Evolutionary conservation across 306 rosid genomes (phyloP).

Genomic region (Elaeagnus macrophylla): DNA sequence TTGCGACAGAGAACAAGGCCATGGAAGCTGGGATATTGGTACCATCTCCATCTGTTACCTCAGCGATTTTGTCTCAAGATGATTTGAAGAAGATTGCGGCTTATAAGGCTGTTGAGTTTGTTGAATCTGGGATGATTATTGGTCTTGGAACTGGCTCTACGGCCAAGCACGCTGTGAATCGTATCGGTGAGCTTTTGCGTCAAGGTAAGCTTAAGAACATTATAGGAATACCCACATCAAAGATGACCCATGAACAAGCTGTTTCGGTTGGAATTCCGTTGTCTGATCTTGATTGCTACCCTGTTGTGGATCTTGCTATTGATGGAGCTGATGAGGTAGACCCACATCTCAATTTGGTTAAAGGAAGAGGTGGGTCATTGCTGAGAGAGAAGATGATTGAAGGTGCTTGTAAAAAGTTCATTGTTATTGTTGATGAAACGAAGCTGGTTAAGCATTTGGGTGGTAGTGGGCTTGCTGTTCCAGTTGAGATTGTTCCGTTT

Average conservation of each 20-base stretch:
- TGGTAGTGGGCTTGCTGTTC: conserved; percentile 72
- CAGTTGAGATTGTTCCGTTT: conserved; percentile 66
- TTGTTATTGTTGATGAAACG: conserved; percentile 77
- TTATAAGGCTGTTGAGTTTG: conserved; percentile 76
- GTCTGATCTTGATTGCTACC: conserved; percentile 66
- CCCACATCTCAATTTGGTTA: conserved; percentile 56
- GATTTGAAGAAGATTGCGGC: conserved; percentile 87
- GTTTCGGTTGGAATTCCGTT: conserved; percentile 60
- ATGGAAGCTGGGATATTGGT: conserved; percentile 49
- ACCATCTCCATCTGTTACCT: conserved; percentile 25
- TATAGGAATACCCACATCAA: conserved; percentile 79
- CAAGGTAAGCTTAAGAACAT: conserved; percentile 59
- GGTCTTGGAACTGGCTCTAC: conserved; percentile 93
- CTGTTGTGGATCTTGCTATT: conserved; percentile 61
- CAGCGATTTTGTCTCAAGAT: conserved; percentile 58
- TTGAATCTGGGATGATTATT: conserved; percentile 80
- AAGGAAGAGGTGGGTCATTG: conserved; percentile 88
- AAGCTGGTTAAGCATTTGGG: conserved; percentile 60
- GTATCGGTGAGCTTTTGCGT: conserved; percentile 68
- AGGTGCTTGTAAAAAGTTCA: conserved; percentile 56
- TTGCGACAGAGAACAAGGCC: conserved; percentile 41
- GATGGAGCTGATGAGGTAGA: conserved; percentile 97
- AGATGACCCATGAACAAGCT: conserved; percentile 62
- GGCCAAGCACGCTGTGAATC: conserved; percentile 66
- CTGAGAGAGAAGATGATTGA: conserved; percentile 82